These are phyloP conservation scores for Citrus medica DNA, from an alignment of 345 rosid genomes.

Conservation along the genomic window DNA sequence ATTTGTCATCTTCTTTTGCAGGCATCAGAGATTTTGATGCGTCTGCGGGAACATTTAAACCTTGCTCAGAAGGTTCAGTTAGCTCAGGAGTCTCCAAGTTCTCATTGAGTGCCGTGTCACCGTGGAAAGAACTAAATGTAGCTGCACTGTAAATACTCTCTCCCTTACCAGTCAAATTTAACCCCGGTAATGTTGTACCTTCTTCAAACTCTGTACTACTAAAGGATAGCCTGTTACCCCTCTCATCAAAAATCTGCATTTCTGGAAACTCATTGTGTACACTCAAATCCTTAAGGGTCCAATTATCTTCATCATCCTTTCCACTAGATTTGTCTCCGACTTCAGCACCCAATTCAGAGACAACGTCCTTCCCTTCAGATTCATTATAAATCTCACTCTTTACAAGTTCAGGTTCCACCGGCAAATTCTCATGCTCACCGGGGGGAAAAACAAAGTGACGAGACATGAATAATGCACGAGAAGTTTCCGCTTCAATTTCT, in stretches of 20 bases:
- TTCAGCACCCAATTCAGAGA: slow-evolving; percentile 32
- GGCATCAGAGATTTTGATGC: slow-evolving; percentile 30
- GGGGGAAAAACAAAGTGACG: slow-evolving; percentile 80
- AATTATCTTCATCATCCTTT: slow-evolving; percentile 56
- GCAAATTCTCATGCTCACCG: slow-evolving; percentile 61
- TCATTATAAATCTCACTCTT: slow-evolving; percentile 35
- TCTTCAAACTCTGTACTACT: slow-evolving; percentile 41
- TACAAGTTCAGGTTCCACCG: slow-evolving; percentile 35
- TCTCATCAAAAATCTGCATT: slow-evolving; percentile 40
- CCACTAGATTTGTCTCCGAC: slow-evolving; percentile 39
- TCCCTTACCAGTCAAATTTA: slow-evolving; percentile 36
- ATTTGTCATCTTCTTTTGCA: slow-evolving; percentile 46
- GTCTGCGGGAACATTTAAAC: slow-evolving; percentile 33
- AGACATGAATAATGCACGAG: slow-evolving; percentile 68
- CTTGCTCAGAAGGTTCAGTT: slow-evolving; percentile 31
- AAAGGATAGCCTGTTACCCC: slow-evolving; percentile 26
- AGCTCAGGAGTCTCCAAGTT: slow-evolving; percentile 29
- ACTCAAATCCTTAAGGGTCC: slow-evolving; percentile 48
- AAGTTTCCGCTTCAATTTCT: slow-evolving; percentile 51
- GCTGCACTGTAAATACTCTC: slow-evolving; percentile 49
- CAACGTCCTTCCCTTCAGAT: slow-evolving; percentile 35
- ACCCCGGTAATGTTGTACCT: slow-evolving; percentile 28
- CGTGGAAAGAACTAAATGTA: slow-evolving; percentile 46
- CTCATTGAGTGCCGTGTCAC: slow-evolving; percentile 44
- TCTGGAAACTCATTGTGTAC: slow-evolving; percentile 56